Evolutionary conservation across 108 stramenopile genomes (phyloP), one percentile per base, ranked within the genome.

Genomic region (Chaetoceros tenuissimus): DNA sequence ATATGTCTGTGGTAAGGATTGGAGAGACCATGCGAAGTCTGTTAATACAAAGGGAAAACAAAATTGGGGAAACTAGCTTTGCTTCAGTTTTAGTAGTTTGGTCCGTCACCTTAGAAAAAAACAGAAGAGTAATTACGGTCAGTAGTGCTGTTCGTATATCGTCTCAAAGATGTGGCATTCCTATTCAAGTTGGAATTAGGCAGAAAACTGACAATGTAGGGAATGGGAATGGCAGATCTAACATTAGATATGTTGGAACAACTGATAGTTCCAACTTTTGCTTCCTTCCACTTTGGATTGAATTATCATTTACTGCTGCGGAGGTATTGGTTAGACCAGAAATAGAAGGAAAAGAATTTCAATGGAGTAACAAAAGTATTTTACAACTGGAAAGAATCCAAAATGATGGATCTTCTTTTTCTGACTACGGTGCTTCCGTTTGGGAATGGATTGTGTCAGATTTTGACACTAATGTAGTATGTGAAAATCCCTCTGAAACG

Each of bases 101-200:
- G 83, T 75, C 59, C 7, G 78, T 82, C 21, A 72, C 73, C 53
- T 55, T 80, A 25, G 74, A 80, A 53, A 75, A 86, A 34, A 82
- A 79, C 31, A 73, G 79, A 23, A 28, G 79, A 46, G 65, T 86
- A 24, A 51, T 86, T 21, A 86, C 81, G 3, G 56, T 86, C 0
- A 80, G 81, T 57, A 73, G 77, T 25, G 73, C 81, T 29, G 71
- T 80, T 16, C 60, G 63, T 10, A 59, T 86, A 21, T 30, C 58
- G 13, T 68, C 79, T 0, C 26, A 64, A 18, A 67, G 65, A 22
- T 72, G 72, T 8, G 60, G 55, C 24, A 69, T 61, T 7, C 46
- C 59, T 24, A 55, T 86, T 24, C 79, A 82, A 54, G 60, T 86
- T 24, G 85, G 81, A 3, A 51, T 81, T 52, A 50, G 44, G 1